These are phyloP conservation scores for Fusarium palustre DNA, from an alignment of 2,329 filamentous ascomycete species.

Conservation along the genomic window DNA sequence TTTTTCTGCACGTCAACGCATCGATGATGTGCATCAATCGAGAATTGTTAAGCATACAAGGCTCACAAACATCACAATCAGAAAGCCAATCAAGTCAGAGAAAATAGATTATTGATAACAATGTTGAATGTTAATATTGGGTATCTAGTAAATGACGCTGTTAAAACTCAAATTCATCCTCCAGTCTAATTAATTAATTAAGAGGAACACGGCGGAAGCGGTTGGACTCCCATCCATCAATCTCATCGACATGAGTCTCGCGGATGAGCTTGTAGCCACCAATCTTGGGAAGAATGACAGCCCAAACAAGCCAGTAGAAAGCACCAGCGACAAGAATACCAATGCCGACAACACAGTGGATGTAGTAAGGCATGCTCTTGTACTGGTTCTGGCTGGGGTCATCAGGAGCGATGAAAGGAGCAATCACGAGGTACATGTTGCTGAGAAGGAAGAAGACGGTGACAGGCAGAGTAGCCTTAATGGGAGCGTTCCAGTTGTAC, in stretches of 20 bases:
- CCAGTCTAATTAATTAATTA: neutral
- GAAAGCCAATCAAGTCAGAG: neutral
- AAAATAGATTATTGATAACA: neutral
- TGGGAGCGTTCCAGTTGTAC: constrained; percentile 65
- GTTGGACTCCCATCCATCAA: constrained; percentile 72
- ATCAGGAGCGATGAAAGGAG: constrained; percentile 67
- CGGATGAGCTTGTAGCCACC: constrained; percentile 67
- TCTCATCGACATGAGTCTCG: constrained; percentile 64
- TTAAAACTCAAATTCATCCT: constrained; percentile 6
- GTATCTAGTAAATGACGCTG: constrained; percentile 25
- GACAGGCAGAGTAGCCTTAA: constrained; percentile 66
- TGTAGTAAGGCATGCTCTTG: constrained; percentile 65
- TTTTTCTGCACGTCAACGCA: neutral
- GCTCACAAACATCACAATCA: neutral
- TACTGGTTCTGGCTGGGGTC: constrained; percentile 64
- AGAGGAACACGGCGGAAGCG: constrained; percentile 62
- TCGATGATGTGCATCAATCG: neutral
- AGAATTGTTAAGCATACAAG: neutral
- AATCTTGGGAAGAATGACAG: constrained; percentile 62
- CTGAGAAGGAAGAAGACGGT: constrained; percentile 69
- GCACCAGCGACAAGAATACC: constrained; percentile 65
- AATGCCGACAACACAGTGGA: constrained; percentile 69
- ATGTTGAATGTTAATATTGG: constrained; percentile 21
- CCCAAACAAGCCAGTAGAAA: constrained; percentile 69
- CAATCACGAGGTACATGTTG: constrained; percentile 71